These are phyloP conservation scores for Thelonectria discophora DNA, from an alignment of 2,329 filamentous ascomycete species.

Conservation along the genomic window DNA sequence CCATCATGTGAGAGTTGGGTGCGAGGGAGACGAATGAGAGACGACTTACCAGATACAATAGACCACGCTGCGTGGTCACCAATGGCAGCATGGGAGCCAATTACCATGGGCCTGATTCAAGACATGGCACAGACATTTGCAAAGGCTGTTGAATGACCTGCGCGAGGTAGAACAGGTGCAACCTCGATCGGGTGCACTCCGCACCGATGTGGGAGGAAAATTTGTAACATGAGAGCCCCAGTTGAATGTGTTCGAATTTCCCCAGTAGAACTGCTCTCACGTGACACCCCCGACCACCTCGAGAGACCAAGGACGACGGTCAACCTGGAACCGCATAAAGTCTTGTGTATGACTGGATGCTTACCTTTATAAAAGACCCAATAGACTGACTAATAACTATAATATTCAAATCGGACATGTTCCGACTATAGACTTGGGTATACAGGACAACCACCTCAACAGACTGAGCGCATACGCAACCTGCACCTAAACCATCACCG, in stretches of 20 bases:
- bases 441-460: conserved; percentile 34
- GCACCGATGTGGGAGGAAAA: neutral
- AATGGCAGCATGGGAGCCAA: neutral
- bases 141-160: too few relatives aligned
- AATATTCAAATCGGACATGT: conserved; percentile 1
- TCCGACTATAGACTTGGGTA: conserved; percentile 33
- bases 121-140: too few relatives aligned
- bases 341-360: too few relatives aligned
- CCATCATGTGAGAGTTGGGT: conserved; percentile 44
- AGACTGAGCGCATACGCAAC: conserved; percentile 31
- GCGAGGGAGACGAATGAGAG: conserved; percentile 7
- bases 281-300: neutral
- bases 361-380: neutral
- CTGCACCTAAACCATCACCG: conserved; percentile 50
- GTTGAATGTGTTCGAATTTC: conserved; percentile 8
- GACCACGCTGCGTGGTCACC: neutral
- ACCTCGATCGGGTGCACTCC: too few relatives aligned
- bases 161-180: neutral
- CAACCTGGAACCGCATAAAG: neutral
- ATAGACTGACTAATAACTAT: neutral
- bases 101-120: too few relatives aligned
- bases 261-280: neutral
- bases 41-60: conserved; percentile 25
- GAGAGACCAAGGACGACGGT: too few relatives aligned
- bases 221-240: neutral